Evolutionary conservation across 805 yeast species (phyloP).

Genomic region (Torulaspora microellipsoides): DNA sequence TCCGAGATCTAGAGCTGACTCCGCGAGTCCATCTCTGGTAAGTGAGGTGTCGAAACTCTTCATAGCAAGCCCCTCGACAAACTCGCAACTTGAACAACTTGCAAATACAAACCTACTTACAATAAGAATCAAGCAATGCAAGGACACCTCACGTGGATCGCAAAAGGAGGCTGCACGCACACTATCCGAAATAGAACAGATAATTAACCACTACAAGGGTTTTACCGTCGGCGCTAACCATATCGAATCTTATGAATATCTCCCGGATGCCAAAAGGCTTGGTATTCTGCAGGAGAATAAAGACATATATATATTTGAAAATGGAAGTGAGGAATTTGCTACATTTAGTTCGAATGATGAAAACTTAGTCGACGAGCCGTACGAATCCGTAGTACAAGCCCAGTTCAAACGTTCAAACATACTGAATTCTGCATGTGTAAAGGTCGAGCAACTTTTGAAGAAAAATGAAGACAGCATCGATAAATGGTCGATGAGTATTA

Average conservation of each 20-base stretch:
- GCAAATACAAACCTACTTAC: conserved; percentile 29
- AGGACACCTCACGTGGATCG: background rate
- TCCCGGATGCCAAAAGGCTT: conserved; percentile 23
- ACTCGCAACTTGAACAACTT: conserved; percentile 25
- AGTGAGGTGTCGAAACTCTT: conserved; percentile 2
- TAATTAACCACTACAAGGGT: conserved; percentile 19
- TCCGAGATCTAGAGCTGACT: background rate
- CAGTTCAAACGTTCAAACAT: conserved; percentile 23
- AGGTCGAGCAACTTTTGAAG: conserved; percentile 5
- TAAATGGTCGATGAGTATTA: conserved; percentile 28
- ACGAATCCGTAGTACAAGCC: conserved; percentile 26
- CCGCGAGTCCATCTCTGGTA: conserved; percentile 1
- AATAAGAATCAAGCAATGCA: conserved; percentile 20
- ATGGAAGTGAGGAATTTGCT: conserved; percentile 19
- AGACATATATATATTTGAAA: conserved; percentile 24
- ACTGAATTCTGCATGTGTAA: conserved; percentile 11
- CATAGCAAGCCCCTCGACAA: conserved; percentile 3
- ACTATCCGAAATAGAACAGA: conserved; percentile 9
- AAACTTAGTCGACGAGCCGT: conserved; percentile 15
- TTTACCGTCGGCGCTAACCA: conserved; percentile 18
- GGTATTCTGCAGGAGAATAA: conserved; percentile 19
- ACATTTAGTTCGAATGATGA: conserved; percentile 12
- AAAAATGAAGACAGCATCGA: conserved; percentile 7
- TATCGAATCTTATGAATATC: conserved; percentile 31
- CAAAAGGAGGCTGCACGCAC: background rate